A percentile compares a stretch with the other conserved stretches of the same genome.
Conservation (phyloP, 371 early-diverging fungal species). For the Blakeslea trispora region DNA sequence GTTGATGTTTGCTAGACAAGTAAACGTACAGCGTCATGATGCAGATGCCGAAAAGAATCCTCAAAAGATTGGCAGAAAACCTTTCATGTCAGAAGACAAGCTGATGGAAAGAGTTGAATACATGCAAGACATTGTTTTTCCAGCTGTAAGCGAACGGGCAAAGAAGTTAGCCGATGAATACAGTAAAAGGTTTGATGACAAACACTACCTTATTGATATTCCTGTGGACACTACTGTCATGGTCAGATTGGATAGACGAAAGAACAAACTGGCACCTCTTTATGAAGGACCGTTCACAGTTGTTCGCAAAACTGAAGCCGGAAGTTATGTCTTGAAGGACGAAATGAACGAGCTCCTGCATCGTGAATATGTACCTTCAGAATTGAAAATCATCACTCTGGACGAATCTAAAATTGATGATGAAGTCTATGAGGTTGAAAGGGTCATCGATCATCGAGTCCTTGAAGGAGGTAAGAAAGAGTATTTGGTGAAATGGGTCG, state of each 20-base stretch:
- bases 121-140: conserved; percentile 27
- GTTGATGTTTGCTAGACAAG: conserved; percentile 20
- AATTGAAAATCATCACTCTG: conserved; percentile 8
- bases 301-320: conserved; percentile 17
- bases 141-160: conserved; percentile 13
- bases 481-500: conserved; percentile 11
- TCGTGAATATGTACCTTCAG: conserved; percentile 18
- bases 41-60: conserved; percentile 2
- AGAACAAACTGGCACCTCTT: conserved; percentile 7
- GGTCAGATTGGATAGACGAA: conserved; percentile 2
- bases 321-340: conserved; percentile 18
- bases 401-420: conserved; percentile 9
- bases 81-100: conserved; percentile 13
- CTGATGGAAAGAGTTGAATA: conserved; percentile 12
- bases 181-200: conserved; percentile 5
- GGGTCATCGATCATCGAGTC: conserved; percentile 1
- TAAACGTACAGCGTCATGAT: not conserved
- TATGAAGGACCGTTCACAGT: conserved; percentile 22
- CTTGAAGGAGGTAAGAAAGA: not conserved
- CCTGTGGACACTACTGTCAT: conserved; percentile 6
- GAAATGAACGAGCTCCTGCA: conserved; percentile 13
- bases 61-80: not conserved
- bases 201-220: conserved; percentile 13
- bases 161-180: conserved; percentile 3
- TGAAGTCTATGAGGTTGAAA: conserved; percentile 6